Evolutionary conservation across 2,329 filamentous ascomycete species (phyloP), one percentile per base, ranked within the genome.

Genomic region (Talaromyces verruculosus): DNA sequence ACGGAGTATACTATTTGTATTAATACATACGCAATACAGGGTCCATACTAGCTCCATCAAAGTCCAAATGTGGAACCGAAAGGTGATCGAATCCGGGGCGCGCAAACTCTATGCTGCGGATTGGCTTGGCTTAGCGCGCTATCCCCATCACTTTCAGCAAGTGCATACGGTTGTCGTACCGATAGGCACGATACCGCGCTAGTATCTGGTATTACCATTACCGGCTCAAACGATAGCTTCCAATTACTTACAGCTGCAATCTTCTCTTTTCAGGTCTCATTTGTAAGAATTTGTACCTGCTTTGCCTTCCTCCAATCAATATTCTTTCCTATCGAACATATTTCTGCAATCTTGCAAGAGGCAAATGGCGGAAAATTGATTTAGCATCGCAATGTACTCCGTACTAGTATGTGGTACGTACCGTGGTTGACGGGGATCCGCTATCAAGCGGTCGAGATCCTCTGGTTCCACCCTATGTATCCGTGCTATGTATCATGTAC

Each of bases 81-180:
- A 39, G n/a, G 49, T 57, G 51, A 47, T 47, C 62, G 37, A 64
- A 57, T 64, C 62, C 28, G 62, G 62, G 62, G 62, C 62, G 62
- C 61, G 61, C 47, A 57, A 63, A 41, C 49, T 57, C 51, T 58
- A 22, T 25, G 51, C 30, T 41, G 17, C 33, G 28, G 39, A 64
- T 64, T 58, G 62, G 62, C 51, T 45, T 17, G 22, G 28, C 49
- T 64, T 64, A 58, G 62, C 62, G 62, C 62, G 61, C 33, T 51
- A 63, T 6, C 61, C 61, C 41, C 57, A n/a, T 17, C 15, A 33
- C 49, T 53, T 39, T 57, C 4, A 57, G 33, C 5, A 15, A 17
- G 47, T 30, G 13, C 19, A 17, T 57, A 57, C 53, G 53, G 33
- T 19, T 37, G 53, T 22, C n/a, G 33, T 37, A 57, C 53, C 53